A percentile compares a stretch with the other conserved stretches of the same genome.
Evolutionary conservation across 2,329 filamentous ascomycete genomes (phyloP).

Genomic region (Botrytis elliptica): DNA sequence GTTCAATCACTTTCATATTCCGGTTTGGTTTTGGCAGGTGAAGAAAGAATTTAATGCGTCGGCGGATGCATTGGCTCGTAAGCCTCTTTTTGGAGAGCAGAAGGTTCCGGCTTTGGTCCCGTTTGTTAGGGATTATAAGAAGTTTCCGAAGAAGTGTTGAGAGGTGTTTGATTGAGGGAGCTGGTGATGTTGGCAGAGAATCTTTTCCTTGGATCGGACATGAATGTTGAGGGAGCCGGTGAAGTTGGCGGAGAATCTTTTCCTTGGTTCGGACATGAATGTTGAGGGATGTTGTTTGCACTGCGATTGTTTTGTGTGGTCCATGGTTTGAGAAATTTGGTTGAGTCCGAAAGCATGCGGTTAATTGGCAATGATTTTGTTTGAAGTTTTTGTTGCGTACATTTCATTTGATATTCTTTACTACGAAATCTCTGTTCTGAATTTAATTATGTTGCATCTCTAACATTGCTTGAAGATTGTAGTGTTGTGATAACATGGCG

Average conservation of each 20-base stretch:
- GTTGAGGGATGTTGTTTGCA: neutral
- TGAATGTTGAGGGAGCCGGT: neutral
- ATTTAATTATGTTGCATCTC: neutral
- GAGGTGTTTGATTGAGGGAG: neutral
- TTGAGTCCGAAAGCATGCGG: neutral
- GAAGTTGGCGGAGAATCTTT: too few relatives aligned
- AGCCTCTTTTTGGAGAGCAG: neutral
- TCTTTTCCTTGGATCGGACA: neutral
- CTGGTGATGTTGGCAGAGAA: neutral
- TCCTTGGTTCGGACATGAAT: neutral
- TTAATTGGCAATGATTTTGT: neutral
- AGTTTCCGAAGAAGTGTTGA: neutral
- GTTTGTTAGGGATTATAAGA: neutral
- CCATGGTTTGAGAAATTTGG: neutral
- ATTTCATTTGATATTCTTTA: neutral
- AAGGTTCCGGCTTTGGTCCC: neutral
- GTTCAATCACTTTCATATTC: constrained; percentile 5
- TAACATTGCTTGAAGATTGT: neutral
- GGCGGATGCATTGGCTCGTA: constrained; percentile 16
- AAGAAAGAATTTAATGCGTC: constrained; percentile 10
- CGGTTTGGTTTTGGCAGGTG: constrained; percentile 25
- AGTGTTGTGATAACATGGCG: neutral
- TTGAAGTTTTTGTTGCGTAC: neutral
- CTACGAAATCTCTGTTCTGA: too few relatives aligned
- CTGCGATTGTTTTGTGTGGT: too few relatives aligned